Evolutionary conservation across 164 flowering plant genomes (phyloP).

Genomic region (Pachysandra terminalis): DNA sequence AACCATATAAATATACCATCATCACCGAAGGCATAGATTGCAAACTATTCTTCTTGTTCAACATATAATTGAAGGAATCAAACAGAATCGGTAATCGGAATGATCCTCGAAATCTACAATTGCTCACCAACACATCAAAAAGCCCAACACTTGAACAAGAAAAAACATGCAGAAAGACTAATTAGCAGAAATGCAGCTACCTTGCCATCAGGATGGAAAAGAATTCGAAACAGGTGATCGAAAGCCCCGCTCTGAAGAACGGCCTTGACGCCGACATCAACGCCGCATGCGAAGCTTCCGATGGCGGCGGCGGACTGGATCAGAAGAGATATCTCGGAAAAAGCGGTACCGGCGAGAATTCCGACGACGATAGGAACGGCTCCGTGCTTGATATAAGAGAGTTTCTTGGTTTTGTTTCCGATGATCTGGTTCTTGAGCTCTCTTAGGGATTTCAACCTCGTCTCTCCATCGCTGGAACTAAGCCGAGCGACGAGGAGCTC

Average conservation of each 20-base stretch:
- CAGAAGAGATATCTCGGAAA: conserved; percentile 33
- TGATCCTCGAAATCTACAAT: neutral
- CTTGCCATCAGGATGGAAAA: conserved; percentile 62
- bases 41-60: too few species aligned
- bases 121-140: neutral
- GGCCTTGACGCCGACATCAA: conserved; percentile 78
- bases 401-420: conserved; percentile 92
- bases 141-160: neutral
- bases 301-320: conserved; percentile 83
- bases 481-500: conserved; percentile 55
- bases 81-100: too few species aligned
- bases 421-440: conserved; percentile 95
- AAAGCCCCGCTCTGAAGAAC: conserved; percentile 82
- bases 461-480: conserved; percentile 33
- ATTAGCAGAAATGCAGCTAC: conserved; percentile 21
- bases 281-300: conserved; percentile 93
- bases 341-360: conserved; percentile 32
- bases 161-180: neutral
- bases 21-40: too few species aligned
- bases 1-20: too few species aligned
- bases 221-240: conserved; percentile 44
- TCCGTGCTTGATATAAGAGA: conserved; percentile 76
- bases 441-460: conserved; percentile 65
- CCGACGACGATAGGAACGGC: conserved; percentile 67
- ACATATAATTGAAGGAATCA: too few species aligned